Base-by-base conservation (phyloP, 2,329 filamentous ascomycete species). In the Colletotrichum sojae region DNA sequence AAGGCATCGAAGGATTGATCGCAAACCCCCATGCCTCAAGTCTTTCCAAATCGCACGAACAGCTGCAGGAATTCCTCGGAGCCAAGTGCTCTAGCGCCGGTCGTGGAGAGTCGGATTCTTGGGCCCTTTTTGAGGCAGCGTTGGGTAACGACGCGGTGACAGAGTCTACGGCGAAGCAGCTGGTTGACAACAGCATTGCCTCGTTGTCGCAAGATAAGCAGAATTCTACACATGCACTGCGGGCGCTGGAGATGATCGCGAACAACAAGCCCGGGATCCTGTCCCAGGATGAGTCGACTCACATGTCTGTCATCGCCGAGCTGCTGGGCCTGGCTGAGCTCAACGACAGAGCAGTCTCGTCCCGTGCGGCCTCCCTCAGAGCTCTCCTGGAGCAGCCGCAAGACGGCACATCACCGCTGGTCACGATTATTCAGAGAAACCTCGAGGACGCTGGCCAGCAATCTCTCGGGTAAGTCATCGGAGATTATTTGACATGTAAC, bases 251-350 rank as follows among this genome's bases (percentile, higher is more conserved):
- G 57, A 76, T 85, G 2, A 77, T 89, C 6, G 80, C 84, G 0
- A 82, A 81, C 31, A 81, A 82, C 58, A 80, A 78, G 20, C 83
- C 86, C 0, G 75, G 80, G 5, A 71, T 87, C 1, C 76, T 90
- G 13, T 78, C 81, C 0, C 74, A 82, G 40, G 80, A 86, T 20
- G 82, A 85, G 6, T 78, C 80, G 2, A 74, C 83, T 3, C 84
- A 88, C 49, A 82, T 88, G 22, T 77, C 79, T 3, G 75, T 91
- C 0, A 83, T 90, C 39, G 83, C 86, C 0, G 84, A 83, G 18
- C 76, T 91, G 0, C 76, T 91, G 0, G 81, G 84, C 15, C 74
- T 90, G 6, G 86, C 84, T 4, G 89, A 91, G 71, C 78, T 85
- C 1, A 76, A 81, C 3, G 81, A 85, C 58, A 57, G 74, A 0